A percentile compares a stretch with the other conserved stretches of the same genome.
Evolutionary conservation across 352 stramenopile genomes (phyloP).

Genomic region (Phytophthora hybrid): DNA sequence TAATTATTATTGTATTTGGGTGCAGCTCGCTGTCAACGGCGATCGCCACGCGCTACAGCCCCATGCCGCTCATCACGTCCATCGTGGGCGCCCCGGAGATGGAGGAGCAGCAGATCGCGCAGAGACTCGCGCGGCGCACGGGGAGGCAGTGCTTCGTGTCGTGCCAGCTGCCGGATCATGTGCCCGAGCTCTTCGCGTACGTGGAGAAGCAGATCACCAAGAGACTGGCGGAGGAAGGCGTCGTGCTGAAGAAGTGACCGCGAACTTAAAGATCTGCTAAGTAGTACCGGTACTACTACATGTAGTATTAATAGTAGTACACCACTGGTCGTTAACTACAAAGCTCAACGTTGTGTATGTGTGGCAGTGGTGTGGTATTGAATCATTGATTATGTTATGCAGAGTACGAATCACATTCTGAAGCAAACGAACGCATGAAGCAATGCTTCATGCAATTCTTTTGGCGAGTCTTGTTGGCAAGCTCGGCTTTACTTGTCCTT

Average conservation of each 20-base stretch:
- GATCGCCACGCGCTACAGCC: constrained; percentile 79
- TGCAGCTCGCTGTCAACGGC: constrained; percentile 68
- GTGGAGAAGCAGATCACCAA: constrained; percentile 73
- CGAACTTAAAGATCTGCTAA: no score
- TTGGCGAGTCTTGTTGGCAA: not conserved
- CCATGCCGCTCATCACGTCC: constrained; percentile 82
- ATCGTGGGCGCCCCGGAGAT: constrained; percentile 73
- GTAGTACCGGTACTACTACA: no score
- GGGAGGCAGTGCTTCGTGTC: constrained; percentile 83
- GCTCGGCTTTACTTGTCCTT: constrained; percentile 22
- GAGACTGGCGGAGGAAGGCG: constrained; percentile 59
- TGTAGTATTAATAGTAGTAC: no score
- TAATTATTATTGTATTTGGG: no score
- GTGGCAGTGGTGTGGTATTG: not conserved
- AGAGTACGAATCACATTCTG: not conserved
- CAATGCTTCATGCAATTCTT: not conserved
- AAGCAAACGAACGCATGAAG: not conserved
- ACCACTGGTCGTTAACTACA: no score
- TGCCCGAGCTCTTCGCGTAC: constrained; percentile 75
- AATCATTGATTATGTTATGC: constrained; percentile 20
- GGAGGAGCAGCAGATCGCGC: constrained; percentile 85
- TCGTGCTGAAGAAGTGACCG: constrained; percentile 36
- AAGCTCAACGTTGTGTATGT: no score
- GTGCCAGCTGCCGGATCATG: constrained; percentile 76
- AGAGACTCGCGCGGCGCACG: constrained; percentile 71